Conservation (phyloP, 192 early-diverging fungal genomes). For the Cetraspora pellucida region DNA sequence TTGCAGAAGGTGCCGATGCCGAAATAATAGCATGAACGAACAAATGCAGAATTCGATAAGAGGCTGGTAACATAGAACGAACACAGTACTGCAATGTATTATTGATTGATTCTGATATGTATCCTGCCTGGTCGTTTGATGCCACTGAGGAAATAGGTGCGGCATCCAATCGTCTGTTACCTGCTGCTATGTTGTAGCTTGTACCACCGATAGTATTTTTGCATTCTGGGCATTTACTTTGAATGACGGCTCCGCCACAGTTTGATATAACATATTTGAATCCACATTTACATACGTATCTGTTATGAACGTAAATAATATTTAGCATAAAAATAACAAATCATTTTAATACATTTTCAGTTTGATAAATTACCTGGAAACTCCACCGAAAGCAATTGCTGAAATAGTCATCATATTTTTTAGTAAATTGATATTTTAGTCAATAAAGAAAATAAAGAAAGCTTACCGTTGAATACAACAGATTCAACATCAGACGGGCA, state of each 20-base stretch:
- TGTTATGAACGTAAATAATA: neutral
- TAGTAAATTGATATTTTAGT: too few relatives aligned
- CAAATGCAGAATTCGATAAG: constrained; percentile 29
- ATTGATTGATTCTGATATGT: neutral
- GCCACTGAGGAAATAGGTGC: neutral
- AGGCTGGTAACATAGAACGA: neutral
- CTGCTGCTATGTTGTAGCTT: neutral
- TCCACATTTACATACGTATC: constrained; percentile 30
- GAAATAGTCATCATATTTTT: too few relatives aligned
- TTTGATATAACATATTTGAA: constrained; percentile 20
- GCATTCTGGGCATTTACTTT: constrained; percentile 2
- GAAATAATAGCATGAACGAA: constrained; percentile 23
- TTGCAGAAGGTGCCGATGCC: neutral
- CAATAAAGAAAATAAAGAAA: neutral
- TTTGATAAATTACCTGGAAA: neutral
- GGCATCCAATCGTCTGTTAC: neutral
- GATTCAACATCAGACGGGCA: constrained; percentile 23
- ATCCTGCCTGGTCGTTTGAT: constrained; percentile 17
- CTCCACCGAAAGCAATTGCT: neutral
- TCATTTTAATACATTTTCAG: too few relatives aligned
- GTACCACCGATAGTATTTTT: neutral
- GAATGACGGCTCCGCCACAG: neutral
- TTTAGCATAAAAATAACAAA: neutral
- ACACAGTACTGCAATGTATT: neutral
- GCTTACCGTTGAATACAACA: constrained; percentile 20